A percentile compares a stretch with the other conserved stretches of the same genome.
Conservation (phyloP, 306 rosid genomes). For the Cotoneaster glaucophyllus region DNA sequence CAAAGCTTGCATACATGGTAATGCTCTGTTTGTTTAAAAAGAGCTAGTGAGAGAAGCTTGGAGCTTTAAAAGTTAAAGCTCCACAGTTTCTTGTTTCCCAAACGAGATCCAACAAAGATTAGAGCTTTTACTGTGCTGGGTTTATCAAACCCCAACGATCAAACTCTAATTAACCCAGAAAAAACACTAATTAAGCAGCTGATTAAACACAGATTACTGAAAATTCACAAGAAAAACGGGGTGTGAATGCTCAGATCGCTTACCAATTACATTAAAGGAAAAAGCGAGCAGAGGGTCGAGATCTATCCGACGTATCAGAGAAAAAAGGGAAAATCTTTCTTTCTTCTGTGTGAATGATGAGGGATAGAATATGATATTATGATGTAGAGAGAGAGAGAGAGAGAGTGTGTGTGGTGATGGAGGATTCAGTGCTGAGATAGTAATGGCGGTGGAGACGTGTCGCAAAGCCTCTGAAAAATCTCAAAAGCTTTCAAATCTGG, state of each 20-base stretch:
- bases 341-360: background rate
- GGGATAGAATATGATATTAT: background rate
- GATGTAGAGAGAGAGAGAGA: background rate
- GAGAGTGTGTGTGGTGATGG: background rate
- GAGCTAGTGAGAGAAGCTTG: background rate
- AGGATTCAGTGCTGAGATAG: background rate
- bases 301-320: constrained; percentile 23
- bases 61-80: background rate
- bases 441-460: background rate
- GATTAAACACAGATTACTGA: background rate
- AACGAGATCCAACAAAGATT: background rate
- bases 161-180: background rate
- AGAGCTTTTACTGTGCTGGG: background rate
- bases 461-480: background rate
- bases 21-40: background rate
- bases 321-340: background rate
- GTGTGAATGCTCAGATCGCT: constrained; percentile 10
- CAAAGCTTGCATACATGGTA: background rate
- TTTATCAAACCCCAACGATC: background rate
- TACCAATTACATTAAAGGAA: constrained; percentile 42
- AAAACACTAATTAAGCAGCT: background rate
- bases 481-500: background rate
- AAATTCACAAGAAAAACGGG: background rate
- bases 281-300: constrained; percentile 26
- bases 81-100: background rate